Base-by-base conservation (phyloP, 306 rosid genomes). In the Fragaria vesca region DNA sequence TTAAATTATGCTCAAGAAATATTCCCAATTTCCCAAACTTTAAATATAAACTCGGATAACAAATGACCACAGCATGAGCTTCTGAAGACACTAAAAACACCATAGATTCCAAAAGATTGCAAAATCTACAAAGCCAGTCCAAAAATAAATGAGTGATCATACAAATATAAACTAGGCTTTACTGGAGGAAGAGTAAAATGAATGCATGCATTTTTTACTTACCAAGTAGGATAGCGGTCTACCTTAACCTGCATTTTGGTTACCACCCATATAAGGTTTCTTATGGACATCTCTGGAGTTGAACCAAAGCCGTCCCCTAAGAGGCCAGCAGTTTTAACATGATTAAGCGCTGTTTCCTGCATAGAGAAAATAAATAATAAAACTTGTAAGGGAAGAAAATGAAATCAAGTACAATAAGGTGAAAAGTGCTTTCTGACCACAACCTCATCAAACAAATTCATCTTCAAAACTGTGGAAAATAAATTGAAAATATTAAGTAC, bases 291-390 rank as follows among this genome's bases (percentile, higher is more conserved):
- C 88, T 91, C 98, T 45, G 96, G 98, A 0, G 99, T 96, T 16
- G 99, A 86, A 85, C 99, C 99, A 84, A 96, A 93, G 63, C 99
- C 99, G 81, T 91, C 97, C 34, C 91, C 99, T 71, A 96, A 88
- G 79, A 96, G 94, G 68, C 98, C 98, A 84, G 91, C 97, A 76
- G 75, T 72, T 87, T 93, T 96, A 65, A 93, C 98, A 86, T 96
- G 99, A 89, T 96, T 96, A 76, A 96, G 97, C 3, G 99, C 98
- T 34, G 99, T 90, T 90, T 96, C 99, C 99, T 96, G 86, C 77
- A 69, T 54, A 67, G 57, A 17, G 15, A 73, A 51, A 5, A 15
- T 3, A 62, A 24, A 42, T 60, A 12, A 48, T 43, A 45, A 43
- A 45, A 34, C 61, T 30, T 18, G 21, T 30, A 2, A 47, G 0